These are phyloP conservation scores for Fragaria iinumae DNA, from an alignment of 306 rosid species.

Conservation along the genomic window DNA sequence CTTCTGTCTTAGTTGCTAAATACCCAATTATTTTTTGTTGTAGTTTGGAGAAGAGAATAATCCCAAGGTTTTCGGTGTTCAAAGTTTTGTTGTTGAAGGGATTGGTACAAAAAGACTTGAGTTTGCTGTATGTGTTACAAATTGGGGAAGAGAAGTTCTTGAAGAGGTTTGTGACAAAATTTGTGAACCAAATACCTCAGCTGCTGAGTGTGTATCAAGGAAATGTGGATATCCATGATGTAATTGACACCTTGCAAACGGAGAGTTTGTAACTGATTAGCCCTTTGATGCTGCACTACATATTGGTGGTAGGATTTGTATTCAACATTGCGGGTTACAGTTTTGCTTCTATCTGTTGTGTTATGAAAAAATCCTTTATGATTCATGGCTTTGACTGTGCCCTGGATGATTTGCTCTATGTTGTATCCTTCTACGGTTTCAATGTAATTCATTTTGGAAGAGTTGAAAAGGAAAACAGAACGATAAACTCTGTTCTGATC, in stretches of 20 bases:
- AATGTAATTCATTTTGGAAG: too few relatives aligned
- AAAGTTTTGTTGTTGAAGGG: slow-evolving; percentile 28
- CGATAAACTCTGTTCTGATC: too few relatives aligned
- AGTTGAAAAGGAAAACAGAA: too few relatives aligned
- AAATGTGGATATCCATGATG: not conserved
- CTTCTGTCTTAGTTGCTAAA: slow-evolving; percentile 18
- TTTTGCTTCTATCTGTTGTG: not conserved
- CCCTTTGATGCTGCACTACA: not conserved
- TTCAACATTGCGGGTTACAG: not conserved
- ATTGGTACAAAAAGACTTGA: slow-evolving; percentile 9
- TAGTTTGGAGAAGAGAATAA: slow-evolving; percentile 38
- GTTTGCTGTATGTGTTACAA: not conserved
- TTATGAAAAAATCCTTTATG: too few relatives aligned
- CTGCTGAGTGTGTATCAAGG: not conserved
- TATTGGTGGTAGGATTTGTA: not conserved
- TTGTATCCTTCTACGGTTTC: too few relatives aligned
- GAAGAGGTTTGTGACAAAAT: slow-evolving; percentile 19
- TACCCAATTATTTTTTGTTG: not conserved
- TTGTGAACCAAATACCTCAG: not conserved
- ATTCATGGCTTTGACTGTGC: too few relatives aligned
- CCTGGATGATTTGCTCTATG: too few relatives aligned
- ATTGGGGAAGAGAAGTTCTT: slow-evolving; percentile 12
- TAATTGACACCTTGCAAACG: not conserved
- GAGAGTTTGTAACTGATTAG: not conserved
- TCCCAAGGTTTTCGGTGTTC: slow-evolving; percentile 40